Base-by-base conservation (phyloP, 176 grass and related monocot species). In the Cenchrus americanus region DNA sequence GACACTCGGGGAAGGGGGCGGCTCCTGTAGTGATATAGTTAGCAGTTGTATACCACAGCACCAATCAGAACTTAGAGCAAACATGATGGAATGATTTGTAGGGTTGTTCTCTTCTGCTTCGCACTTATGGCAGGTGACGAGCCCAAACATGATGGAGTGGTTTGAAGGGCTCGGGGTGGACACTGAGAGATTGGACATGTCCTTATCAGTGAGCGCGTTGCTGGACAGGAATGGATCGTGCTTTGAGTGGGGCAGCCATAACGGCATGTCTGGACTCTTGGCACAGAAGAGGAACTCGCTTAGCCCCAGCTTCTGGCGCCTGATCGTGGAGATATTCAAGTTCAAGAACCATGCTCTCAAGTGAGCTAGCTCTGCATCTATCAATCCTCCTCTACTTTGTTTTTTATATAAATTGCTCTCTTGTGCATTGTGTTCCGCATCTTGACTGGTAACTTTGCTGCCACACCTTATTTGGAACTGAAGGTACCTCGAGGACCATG, bases 71-170 rank as follows among this genome's bases (percentile, higher is more conserved):
- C 53, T 8, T 6, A 21, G 7, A 18, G 2, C 17, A 21, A 8
- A 8, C 53, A 55, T 19, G 53, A 57, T 57, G 17, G 18, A 21
- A 19, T 55, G 17, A 21, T 55, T 55, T 55, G 5, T 7, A 19
- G 4, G 50, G 14, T 14, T 51, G 14, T 51, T 44, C 42, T 43
- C 43, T 44, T 44, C 43, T 44, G 1, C 43, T 44, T 9, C 6
- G 43, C 3, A 22, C 19, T 58, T n/a, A 61, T 61, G 34, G 69
- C 85, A 97, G 92, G 90, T 94, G 2, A 97, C 94, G 1, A 92
- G 94, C 84, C 94, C 94, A 14, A 97, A 94, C 81, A 94, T 92
- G 90, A 53, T 97, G 90, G 86, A 94, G n/a, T 89, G 93, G 65
- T 94, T 97, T 0, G 90, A 97, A 64, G 83, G 26, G 14, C 79